These are phyloP conservation scores for Aphanomyces euteiches DNA, from an alignment of 352 stramenopile species.

Conservation along the genomic window DNA sequence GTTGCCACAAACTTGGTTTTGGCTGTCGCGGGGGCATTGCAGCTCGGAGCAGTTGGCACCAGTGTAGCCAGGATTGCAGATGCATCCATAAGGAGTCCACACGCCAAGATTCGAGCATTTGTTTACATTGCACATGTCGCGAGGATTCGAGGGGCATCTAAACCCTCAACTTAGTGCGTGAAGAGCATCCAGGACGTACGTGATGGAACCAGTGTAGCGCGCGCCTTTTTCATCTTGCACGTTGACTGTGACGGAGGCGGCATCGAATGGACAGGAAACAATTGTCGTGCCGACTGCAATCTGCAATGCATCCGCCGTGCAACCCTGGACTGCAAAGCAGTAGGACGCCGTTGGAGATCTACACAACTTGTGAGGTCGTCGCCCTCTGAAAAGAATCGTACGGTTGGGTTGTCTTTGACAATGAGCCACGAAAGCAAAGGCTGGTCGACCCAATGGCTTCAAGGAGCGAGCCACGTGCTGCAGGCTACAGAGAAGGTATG, in stretches of 20 bases:
- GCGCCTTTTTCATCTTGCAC: not conserved
- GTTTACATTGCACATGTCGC: slow-evolving; percentile 18
- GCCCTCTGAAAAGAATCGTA: not conserved
- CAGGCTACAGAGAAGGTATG: not conserved
- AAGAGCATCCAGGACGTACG: not conserved
- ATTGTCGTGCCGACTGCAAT: not conserved
- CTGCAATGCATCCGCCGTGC: not conserved
- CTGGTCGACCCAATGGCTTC: slow-evolving; percentile 8
- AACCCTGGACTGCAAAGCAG: slow-evolving; percentile 12
- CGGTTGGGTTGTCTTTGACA: not conserved
- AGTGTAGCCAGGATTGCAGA: slow-evolving; percentile 42
- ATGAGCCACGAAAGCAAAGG: slow-evolving; percentile 3
- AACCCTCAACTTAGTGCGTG: not conserved
- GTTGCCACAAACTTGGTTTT: not conserved
- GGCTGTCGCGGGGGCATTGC: not conserved
- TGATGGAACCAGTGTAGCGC: not conserved
- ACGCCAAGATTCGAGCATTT: slow-evolving; percentile 9
- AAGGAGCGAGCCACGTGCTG: slow-evolving; percentile 1
- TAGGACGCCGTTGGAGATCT: slow-evolving; percentile 3
- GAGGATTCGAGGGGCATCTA: slow-evolving; percentile 10
- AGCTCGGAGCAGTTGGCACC: slow-evolving; percentile 50
- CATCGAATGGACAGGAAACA: slow-evolving; percentile 11
- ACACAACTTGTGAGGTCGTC: not conserved
- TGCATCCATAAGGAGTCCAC: slow-evolving; percentile 3
- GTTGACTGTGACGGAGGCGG: not conserved